Evolutionary conservation across 257 asterid genomes (phyloP).

Genomic region (Rehmannia glutinosa): DNA sequence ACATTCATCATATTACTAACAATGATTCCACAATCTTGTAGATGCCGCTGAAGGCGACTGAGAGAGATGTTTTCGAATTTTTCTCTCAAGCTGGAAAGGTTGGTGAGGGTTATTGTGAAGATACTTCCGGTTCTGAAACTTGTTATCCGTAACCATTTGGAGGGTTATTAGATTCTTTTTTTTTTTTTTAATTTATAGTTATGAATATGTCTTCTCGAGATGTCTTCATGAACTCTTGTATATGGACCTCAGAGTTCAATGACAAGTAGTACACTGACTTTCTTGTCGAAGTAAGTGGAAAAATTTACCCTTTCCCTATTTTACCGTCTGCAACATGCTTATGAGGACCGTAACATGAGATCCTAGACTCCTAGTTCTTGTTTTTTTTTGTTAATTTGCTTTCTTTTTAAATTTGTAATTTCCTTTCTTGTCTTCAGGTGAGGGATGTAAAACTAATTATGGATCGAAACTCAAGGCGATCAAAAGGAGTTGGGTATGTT

Average conservation of each 20-base stretch:
- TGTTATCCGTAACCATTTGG: background rate
- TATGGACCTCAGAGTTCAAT: background rate
- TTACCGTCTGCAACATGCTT: background rate
- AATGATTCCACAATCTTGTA: conserved; percentile 26
- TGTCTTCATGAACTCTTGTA: background rate
- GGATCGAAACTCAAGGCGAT: conserved; percentile 97
- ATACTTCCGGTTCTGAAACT: background rate
- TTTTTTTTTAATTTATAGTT: background rate
- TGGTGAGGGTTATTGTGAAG: conserved; percentile 15
- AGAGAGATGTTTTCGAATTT: conserved; percentile 94
- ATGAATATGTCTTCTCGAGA: background rate
- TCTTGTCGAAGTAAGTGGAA: background rate
- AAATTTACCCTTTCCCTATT: background rate
- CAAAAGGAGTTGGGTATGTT: conserved; percentile 99
- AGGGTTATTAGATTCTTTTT: background rate
- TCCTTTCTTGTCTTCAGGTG: conserved; percentile 46
- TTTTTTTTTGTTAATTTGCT: background rate
- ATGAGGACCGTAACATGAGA: conserved; percentile 1
- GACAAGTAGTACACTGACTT: background rate
- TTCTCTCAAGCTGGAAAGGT: conserved; percentile 99
- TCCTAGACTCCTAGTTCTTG: too few species aligned
- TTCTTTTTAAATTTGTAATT: background rate
- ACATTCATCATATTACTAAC: background rate
- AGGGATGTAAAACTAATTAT: conserved; percentile 94
- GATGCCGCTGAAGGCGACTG: conserved; percentile 99